Conservation (phyloP, 306 rosid genomes). For the Ochetophila trinervis region DNA sequence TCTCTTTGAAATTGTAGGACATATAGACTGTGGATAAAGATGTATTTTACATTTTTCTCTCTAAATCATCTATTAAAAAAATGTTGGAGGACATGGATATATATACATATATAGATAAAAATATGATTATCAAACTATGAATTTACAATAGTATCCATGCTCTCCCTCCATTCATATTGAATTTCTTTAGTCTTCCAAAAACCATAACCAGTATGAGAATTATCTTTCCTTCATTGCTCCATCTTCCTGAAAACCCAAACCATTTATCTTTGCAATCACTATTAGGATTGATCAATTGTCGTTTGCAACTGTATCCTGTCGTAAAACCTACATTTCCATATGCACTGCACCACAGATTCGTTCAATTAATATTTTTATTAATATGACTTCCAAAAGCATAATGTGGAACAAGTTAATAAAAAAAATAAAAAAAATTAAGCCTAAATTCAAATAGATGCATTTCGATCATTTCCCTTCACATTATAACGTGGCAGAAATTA, state of each 20-base stretch:
- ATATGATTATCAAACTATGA: no score
- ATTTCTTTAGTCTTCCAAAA: constrained; percentile 71
- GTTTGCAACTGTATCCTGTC: constrained; percentile 56
- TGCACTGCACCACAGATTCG: constrained; percentile 44
- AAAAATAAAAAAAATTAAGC: no score
- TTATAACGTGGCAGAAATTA: no score
- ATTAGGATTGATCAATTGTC: constrained; percentile 29
- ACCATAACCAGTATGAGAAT: constrained; percentile 55
- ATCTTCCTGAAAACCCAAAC: constrained; percentile 57
- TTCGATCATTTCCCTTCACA: no score
- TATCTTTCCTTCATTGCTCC: constrained; percentile 53
- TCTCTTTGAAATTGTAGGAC: no score
- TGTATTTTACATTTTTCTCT: no score
- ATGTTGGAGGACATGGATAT: no score
- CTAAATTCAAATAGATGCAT: neutral
- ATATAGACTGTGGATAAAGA: no score
- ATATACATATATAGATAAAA: no score
- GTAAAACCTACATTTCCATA: constrained; percentile 78
- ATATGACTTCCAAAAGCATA: neutral
- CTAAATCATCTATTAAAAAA: no score
- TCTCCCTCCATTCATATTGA: constrained; percentile 49
- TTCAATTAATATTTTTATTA: neutral
- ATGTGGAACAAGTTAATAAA: neutral
- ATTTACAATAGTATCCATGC: constrained; percentile 42
- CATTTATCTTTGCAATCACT: constrained; percentile 45